Evolutionary conservation across 2,329 filamentous ascomycete species (phyloP).

Genomic region (Tolypocladium sp.): DNA sequence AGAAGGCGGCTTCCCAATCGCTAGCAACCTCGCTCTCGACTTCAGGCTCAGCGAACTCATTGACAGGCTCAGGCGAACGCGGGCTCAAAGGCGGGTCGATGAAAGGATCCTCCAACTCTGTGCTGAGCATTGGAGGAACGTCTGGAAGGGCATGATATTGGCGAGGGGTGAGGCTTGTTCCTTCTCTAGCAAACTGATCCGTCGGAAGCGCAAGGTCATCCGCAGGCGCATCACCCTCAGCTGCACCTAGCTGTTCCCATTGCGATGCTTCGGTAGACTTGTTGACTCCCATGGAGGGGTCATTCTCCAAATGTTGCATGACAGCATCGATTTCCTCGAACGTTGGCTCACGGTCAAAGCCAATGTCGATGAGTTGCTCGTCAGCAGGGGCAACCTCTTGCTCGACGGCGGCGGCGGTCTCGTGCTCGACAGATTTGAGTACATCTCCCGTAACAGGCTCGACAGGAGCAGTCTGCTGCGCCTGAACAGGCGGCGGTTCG

Average conservation of each 20-base stretch:
- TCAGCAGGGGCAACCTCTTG: not conserved
- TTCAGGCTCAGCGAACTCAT: constrained; percentile 29
- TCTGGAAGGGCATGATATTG: constrained; percentile 39
- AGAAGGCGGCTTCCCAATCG: constrained; percentile 86
- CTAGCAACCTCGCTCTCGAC: constrained; percentile 55
- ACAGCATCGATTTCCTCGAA: constrained; percentile 88
- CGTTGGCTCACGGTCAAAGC: constrained; percentile 32
- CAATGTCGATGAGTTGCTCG: not conserved
- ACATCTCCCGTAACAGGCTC: constrained; percentile 17
- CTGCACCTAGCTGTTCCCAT: constrained; percentile 23
- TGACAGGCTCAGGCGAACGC: constrained; percentile 41
- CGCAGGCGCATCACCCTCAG: constrained; percentile 35
- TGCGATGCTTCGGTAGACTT: constrained; percentile 40
- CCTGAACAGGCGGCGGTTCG: constrained; percentile 21
- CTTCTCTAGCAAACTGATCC: constrained; percentile 54
- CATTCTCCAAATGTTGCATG: constrained; percentile 72
- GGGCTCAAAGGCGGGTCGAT: constrained; percentile 40
- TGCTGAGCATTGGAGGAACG: constrained; percentile 35
- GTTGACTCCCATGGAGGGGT: constrained; percentile 68
- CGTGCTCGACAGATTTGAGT: constrained; percentile 19
- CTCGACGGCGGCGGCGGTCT: constrained; percentile 1
- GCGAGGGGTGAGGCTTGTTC: constrained; percentile 63
- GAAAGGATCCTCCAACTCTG: constrained; percentile 55
- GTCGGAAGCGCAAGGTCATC: constrained; percentile 40
- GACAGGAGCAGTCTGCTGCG: constrained; percentile 11